Percentiles rank a stretch among this genome's conserved stretches.
Conservation (phyloP, 176 grass and related monocot genomes). For the Avena eriantha region DNA sequence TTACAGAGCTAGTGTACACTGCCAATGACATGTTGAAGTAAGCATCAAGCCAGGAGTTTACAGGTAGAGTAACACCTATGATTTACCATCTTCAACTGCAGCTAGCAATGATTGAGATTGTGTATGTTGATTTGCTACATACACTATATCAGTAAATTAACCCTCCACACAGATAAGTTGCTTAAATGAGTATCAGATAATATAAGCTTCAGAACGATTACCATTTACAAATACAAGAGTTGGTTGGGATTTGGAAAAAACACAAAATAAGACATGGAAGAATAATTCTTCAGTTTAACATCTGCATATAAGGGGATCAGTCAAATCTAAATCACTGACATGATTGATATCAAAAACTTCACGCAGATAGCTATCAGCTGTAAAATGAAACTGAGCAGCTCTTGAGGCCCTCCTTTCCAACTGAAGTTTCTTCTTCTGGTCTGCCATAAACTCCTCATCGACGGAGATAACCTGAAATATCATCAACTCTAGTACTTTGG, state of each 20-base stretch:
- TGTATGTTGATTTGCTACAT: neutral
- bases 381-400: constrained; percentile 6
- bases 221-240: neutral
- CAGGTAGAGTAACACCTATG: neutral
- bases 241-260: neutral
- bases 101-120: neutral
- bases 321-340: neutral
- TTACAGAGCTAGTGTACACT: neutral
- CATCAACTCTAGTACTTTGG: neutral
- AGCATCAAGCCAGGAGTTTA: neutral
- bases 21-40: neutral
- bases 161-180: neutral
- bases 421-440: constrained; percentile 14
- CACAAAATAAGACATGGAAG: neutral
- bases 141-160: neutral
- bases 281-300: neutral
- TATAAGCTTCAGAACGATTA: neutral
- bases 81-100: neutral
- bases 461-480: neutral
- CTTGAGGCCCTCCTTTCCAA: constrained; percentile 1
- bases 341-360: neutral
- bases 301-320: neutral
- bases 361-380: neutral
- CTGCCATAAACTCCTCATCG: neutral
- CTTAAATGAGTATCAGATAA: neutral